These are phyloP conservation scores for Aspergillus saccharolyticus DNA, from an alignment of 495 filamentous ascomycete genomes.

Conservation along the genomic window DNA sequence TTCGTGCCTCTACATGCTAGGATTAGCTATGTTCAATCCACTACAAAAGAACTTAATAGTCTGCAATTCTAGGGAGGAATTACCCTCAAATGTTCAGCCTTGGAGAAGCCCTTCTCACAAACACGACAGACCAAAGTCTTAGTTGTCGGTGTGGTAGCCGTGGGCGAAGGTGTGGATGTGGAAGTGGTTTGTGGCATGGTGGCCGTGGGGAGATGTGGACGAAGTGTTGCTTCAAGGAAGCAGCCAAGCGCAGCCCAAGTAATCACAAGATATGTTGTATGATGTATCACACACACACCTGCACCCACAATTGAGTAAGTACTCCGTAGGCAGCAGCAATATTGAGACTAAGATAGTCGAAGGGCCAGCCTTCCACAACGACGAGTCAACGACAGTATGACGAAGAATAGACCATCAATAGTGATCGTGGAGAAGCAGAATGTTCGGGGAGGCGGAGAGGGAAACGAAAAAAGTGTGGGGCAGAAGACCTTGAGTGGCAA, in stretches of 20 bases:
- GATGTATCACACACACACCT: too few relatives aligned
- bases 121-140: slow-evolving; percentile 38
- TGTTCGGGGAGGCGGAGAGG: too few relatives aligned
- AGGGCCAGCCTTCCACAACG: background rate
- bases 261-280: background rate
- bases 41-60: slow-evolving; percentile 5
- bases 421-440: background rate
- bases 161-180: slow-evolving; percentile 5
- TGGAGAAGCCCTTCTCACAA: slow-evolving; percentile 42
- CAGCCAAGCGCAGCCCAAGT: background rate
- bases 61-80: slow-evolving; percentile 5
- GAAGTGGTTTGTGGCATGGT: slow-evolving; percentile 16
- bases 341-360: background rate
- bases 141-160: slow-evolving; percentile 11
- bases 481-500: background rate
- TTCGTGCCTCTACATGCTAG: slow-evolving; percentile 40
- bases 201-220: background rate
- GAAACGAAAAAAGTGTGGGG: background rate
- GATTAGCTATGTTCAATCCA: slow-evolving; percentile 23
- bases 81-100: slow-evolving; percentile 45
- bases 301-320: background rate
- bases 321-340: background rate
- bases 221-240: background rate
- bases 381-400: too few relatives aligned
- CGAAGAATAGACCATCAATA: background rate